phyloP scores from a whole-genome alignment of 1,139 yeast genomes.

The Taphrina betulina region DNA sequence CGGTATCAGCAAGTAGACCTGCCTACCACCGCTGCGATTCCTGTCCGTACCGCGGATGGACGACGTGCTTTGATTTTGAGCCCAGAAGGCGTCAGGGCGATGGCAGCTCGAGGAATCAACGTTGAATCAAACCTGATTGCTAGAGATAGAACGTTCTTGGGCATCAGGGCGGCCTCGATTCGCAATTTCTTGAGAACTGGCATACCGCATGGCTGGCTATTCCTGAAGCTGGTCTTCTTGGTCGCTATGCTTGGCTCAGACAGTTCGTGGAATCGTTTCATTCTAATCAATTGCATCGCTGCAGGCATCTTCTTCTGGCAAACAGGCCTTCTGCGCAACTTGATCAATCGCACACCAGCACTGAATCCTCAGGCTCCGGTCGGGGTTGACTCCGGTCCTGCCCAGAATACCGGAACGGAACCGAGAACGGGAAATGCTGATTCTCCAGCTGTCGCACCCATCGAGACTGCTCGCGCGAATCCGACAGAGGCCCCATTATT shows the following conservation, averaged over 20 bases:
- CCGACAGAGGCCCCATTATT: not conserved
- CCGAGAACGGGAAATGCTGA: not conserved
- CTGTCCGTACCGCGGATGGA: constrained; percentile 23
- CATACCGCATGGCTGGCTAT: constrained; percentile 26
- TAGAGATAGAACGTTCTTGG: not conserved
- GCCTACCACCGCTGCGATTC: constrained; percentile 23
- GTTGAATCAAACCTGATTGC: constrained; percentile 3
- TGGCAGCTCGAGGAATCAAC: constrained; percentile 27
- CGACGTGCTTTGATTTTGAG: constrained; percentile 24
- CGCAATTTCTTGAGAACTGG: constrained; percentile 10
- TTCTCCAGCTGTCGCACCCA: not conserved
- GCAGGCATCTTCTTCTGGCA: constrained; percentile 28
- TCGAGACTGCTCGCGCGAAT: not conserved
- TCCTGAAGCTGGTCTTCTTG: constrained; percentile 22
- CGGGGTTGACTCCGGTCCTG: not conserved
- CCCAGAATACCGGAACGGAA: not conserved
- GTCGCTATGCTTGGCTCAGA: constrained; percentile 25
- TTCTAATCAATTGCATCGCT: constrained; percentile 15
- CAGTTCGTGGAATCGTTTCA: constrained; percentile 18
- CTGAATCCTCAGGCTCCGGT: not conserved
- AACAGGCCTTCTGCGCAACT: constrained; percentile 7
- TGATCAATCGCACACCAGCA: not conserved
- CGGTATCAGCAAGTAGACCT: constrained; percentile 28
- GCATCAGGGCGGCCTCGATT: not conserved
- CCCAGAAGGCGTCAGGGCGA: constrained; percentile 28